phyloP scores from a whole-genome alignment of 2,329 filamentous ascomycete species.

The Stagonosporopsis rhizophila region DNA sequence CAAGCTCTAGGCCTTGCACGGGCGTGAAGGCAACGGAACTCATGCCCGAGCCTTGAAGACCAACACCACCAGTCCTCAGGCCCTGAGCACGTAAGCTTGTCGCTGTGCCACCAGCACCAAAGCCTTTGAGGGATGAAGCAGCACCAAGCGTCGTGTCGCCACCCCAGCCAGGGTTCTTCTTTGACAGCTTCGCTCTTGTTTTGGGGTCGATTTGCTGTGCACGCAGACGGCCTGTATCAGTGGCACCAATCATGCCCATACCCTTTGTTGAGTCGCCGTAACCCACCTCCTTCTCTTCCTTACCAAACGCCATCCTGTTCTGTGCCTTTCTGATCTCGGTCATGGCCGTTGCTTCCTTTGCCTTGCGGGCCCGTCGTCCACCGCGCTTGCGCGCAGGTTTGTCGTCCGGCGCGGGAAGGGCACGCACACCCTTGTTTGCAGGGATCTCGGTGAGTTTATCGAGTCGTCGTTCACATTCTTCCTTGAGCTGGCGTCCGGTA shows the following conservation, averaged over 20 bases:
- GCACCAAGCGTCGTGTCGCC: constrained; percentile 63
- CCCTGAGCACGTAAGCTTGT: constrained; percentile 79
- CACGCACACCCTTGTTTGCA: constrained; percentile 84
- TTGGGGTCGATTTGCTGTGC: constrained; percentile 89
- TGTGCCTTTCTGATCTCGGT: constrained; percentile 95
- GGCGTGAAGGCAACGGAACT: constrained; percentile 92
- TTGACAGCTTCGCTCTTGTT: constrained; percentile 89
- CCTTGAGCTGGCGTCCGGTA: constrained; percentile 80
- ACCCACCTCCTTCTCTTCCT: constrained; percentile 92
- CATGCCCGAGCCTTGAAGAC: constrained; percentile 69
- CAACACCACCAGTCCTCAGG: constrained; percentile 81
- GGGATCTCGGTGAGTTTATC: constrained; percentile 93
- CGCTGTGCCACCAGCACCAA: constrained; percentile 71
- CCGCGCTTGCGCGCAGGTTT: constrained; percentile 93
- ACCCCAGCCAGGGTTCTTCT: constrained; percentile 97
- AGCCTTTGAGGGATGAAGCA: constrained; percentile 76
- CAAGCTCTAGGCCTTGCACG: constrained; percentile 91
- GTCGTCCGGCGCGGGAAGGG: constrained; percentile 91
- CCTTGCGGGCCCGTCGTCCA: constrained; percentile 86
- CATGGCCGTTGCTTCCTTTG: constrained; percentile 96
- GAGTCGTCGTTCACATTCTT: constrained; percentile 81
- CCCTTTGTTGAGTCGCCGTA: constrained; percentile 89
- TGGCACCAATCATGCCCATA: constrained; percentile 92
- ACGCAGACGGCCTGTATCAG: constrained; percentile 87
- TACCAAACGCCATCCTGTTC: constrained; percentile 94